These are phyloP conservation scores for Citrus unshiu DNA, from an alignment of 345 rosid species.

Conservation along the genomic window DNA sequence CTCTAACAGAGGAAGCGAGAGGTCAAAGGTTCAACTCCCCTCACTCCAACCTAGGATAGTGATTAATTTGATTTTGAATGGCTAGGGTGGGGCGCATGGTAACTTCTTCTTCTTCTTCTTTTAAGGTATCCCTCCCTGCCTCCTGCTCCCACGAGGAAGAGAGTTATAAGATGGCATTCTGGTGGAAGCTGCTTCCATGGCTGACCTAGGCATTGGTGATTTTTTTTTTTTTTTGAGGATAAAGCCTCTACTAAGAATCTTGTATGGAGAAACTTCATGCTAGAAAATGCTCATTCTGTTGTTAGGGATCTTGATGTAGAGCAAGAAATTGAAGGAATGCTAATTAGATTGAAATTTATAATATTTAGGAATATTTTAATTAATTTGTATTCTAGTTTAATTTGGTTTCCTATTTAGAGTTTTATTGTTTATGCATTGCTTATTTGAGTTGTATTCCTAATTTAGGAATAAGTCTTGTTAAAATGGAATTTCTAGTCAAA, in stretches of 20 bases:
- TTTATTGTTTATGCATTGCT: no score
- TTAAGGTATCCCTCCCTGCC: background rate
- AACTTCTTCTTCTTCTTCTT: background rate
- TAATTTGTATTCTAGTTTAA: no score
- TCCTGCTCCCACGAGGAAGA: background rate
- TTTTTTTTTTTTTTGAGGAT: background rate
- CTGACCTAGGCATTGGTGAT: background rate
- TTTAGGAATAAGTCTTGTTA: no score
- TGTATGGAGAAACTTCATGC: background rate
- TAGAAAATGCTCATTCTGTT: background rate
- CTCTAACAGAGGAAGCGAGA: no score
- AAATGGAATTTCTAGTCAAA: no score
- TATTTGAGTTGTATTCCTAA: no score
- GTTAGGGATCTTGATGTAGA: background rate
- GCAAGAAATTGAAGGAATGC: no score
- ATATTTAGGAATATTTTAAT: no score
- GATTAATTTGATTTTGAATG: background rate
- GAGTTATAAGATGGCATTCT: background rate
- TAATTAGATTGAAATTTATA: no score
- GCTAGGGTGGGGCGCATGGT: background rate
- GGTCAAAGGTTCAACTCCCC: no score
- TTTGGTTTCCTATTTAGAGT: no score
- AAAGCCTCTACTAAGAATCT: background rate
- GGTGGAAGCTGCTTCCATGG: background rate
- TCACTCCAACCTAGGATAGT: background rate